These are phyloP conservation scores for Stemphylium vesicarium DNA, from an alignment of 2,329 filamentous ascomycete genomes.

Conservation along the genomic window DNA sequence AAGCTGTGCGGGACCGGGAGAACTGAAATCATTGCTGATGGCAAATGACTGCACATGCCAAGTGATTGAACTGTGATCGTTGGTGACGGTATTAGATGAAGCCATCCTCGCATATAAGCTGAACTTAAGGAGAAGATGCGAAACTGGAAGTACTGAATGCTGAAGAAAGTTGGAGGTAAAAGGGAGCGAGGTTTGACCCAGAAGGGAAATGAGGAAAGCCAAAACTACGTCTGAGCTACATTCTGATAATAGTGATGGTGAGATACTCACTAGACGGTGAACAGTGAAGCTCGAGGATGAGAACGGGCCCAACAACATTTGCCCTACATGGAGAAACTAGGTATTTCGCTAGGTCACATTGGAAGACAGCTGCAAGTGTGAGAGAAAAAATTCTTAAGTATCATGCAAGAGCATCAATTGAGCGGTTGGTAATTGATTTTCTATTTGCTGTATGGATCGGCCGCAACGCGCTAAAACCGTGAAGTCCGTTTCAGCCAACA, in stretches of 20 bases:
- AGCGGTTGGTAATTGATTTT: background rate
- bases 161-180: background rate
- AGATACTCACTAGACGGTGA: background rate
- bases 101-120: background rate
- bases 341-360: no score
- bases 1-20: background rate
- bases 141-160: background rate
- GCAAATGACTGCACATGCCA: constrained; percentile 21
- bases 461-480: background rate
- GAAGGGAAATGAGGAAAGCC: background rate
- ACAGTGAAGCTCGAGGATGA: background rate
- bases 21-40: constrained; percentile 15
- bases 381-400: no score
- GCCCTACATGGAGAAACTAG: no score
- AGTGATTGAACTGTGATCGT: background rate
- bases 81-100: background rate
- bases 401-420: no score
- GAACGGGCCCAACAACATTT: no score
- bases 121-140: background rate
- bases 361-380: no score
- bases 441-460: background rate
- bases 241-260: background rate
- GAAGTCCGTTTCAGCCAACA: background rate
- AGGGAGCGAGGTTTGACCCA: background rate
- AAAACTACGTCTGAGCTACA: background rate